Base-by-base conservation (phyloP, 2,329 filamentous ascomycete genomes). In the Fusarium kyushuense region DNA sequence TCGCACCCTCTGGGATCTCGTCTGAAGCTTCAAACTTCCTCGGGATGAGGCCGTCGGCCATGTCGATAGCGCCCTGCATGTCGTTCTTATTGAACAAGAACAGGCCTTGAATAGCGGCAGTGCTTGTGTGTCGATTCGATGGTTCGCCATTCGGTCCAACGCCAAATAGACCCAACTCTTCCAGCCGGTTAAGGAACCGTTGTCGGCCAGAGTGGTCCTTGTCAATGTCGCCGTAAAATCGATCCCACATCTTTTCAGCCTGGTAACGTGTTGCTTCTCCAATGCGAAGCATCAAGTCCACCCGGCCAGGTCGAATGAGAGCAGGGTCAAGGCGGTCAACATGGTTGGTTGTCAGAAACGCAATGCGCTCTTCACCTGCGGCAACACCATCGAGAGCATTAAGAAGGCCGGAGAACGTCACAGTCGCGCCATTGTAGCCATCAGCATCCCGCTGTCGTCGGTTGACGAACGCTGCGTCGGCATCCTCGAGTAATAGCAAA, bases 31-130 rank as follows among this genome's bases (percentile, higher is more conserved):
- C 86, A 68, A 87, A 84, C 53, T 83, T 85, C 60, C 81, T 79
- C 16, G 87, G 87, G 32, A 90, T 85, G 59, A 93, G 80, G 3
- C 86, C 87, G 65, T 92, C 89, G 2, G 90, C 91, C 90, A 92
- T 94, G 17, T 83, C 81, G 69, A 98, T 94, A 16, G 95, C 95
- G 3, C 95, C 94, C 70, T 94, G 86, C 84, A 94, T 92, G 72
- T 97, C 87, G 67, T 90, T 92, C 81, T 99, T 99, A 80, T 98
- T 96, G 78, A 96, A 97, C 77, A 98, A 79, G 79, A 99, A 99
- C 43, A 99, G 80, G 0, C 96, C 96, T 79, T 99, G 96, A 30
- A 99, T 89, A 23, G 94, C 93, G 29, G 96, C 96, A 6, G 95
- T 94, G 77, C 94, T 98, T 17, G 93, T 92, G 59, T 82, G 82